Evolutionary conservation across 768 basidiomycete genomes (phyloP).

Genomic region (Rhodotorula kratochvilovae): DNA sequence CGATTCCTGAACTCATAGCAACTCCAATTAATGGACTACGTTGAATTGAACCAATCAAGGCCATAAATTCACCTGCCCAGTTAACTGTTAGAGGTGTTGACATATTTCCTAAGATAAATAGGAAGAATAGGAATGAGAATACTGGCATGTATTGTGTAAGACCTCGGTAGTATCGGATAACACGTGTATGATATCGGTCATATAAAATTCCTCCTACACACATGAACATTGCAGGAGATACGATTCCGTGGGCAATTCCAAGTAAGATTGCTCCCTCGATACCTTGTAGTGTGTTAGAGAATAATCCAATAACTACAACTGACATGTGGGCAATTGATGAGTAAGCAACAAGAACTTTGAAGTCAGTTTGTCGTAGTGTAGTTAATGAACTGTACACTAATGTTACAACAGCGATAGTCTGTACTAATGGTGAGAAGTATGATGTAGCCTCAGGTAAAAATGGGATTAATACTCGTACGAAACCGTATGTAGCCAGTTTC

Average conservation of each 20-base stretch:
- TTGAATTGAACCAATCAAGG: constrained; percentile 17
- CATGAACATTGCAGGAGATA: constrained; percentile 42
- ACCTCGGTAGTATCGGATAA: constrained; percentile 43
- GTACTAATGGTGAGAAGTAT: constrained; percentile 42
- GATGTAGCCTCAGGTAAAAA: constrained; percentile 42
- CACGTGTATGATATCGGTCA: constrained; percentile 40
- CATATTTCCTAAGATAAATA: constrained; percentile 41
- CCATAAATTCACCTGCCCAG: constrained; percentile 41
- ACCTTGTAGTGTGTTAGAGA: constrained; percentile 40
- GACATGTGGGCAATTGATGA: constrained; percentile 41
- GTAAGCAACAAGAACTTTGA: constrained; percentile 40
- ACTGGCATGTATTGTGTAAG: constrained; percentile 41
- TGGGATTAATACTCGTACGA: constrained; percentile 40
- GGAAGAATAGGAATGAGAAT: constrained; percentile 41
- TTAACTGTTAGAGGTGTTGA: constrained; percentile 40
- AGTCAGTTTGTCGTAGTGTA: constrained; percentile 40
- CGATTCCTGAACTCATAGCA: constrained; percentile 15
- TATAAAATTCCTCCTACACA: constrained; percentile 41
- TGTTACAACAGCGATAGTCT: constrained; percentile 41
- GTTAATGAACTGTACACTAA: constrained; percentile 39
- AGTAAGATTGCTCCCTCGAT: constrained; percentile 39
- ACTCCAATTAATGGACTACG: constrained; percentile 16
- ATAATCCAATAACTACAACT: constrained; percentile 40
- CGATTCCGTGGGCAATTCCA: constrained; percentile 42
- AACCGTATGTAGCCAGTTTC: constrained; percentile 44